phyloP scores from a whole-genome alignment of 192 early-diverging fungal genomes.

The Coemansia sp. region DNA sequence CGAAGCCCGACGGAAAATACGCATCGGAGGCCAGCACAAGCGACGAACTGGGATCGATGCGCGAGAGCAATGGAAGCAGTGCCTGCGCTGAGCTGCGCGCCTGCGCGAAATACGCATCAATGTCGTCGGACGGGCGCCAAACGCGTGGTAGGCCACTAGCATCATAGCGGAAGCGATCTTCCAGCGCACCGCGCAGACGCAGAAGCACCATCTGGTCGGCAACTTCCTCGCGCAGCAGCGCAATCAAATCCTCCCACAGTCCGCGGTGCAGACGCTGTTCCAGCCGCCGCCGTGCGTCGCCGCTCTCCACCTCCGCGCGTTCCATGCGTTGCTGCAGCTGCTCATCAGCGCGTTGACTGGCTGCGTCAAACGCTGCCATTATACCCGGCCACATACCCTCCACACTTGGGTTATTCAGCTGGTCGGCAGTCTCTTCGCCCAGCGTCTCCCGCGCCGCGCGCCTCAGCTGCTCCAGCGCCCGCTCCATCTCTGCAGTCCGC shows the following conservation, averaged over 20 bases:
- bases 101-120: conserved; percentile 78
- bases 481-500: conserved; percentile 41
- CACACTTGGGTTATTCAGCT: conserved; percentile 61
- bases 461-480: conserved; percentile 18
- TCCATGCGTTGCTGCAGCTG: conserved; percentile 24
- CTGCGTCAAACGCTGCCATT: conserved; percentile 56
- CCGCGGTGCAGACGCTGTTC: conserved; percentile 58
- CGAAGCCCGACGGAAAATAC: conserved; percentile 56
- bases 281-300: conserved; percentile 57
- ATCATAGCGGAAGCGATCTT: conserved; percentile 93
- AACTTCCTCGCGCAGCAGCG: conserved; percentile 77
- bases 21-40: neutral
- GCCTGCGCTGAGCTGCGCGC: conserved; percentile 68
- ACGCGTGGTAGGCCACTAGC: conserved; percentile 88
- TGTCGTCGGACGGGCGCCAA: conserved; percentile 94
- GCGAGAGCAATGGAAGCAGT: conserved; percentile 69
- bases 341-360: conserved; percentile 58
- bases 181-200: conserved; percentile 77
- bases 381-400: conserved; percentile 72
- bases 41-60: conserved; percentile 59
- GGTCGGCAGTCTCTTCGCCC: conserved; percentile 67
- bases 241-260: conserved; percentile 72
- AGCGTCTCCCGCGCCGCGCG: conserved; percentile 53
- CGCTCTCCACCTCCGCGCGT: conserved; percentile 28
- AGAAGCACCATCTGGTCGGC: conserved; percentile 80